These are phyloP conservation scores for Phaseolus coccineus DNA, from an alignment of 331 rosid genomes.

Conservation along the genomic window DNA sequence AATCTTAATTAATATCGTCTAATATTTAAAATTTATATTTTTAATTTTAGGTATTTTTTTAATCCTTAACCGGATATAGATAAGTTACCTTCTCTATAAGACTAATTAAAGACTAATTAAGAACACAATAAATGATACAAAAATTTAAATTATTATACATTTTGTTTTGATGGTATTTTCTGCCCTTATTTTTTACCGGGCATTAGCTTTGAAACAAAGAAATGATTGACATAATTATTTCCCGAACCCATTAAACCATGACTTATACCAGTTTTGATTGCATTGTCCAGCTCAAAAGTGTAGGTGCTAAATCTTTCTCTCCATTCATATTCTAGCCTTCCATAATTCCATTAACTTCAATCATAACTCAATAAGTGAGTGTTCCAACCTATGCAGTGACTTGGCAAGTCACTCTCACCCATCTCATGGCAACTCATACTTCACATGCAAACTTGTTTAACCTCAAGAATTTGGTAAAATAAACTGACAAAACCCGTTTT, in stretches of 20 bases:
- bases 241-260: not conserved
- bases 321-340: not conserved
- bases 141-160: not conserved
- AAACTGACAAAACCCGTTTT: too few species aligned
- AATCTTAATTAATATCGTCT: too few species aligned
- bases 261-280: not conserved
- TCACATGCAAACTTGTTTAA: too few species aligned
- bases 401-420: not conserved
- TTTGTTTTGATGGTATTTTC: not conserved
- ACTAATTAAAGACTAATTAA: too few species aligned
- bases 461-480: too few species aligned
- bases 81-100: too few species aligned
- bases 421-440: too few species aligned
- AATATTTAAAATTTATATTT: too few species aligned
- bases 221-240: not conserved
- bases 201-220: not conserved
- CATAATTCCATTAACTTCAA: not conserved
- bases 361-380: not conserved
- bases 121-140: not conserved
- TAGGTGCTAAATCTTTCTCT: not conserved
- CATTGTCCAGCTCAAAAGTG: not conserved
- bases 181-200: not conserved
- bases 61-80: too few species aligned
- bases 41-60: too few species aligned
- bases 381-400: not conserved